Base-by-base conservation (phyloP, 2,329 filamentous ascomycete species). In the Microthyrium microscopicum region DNA sequence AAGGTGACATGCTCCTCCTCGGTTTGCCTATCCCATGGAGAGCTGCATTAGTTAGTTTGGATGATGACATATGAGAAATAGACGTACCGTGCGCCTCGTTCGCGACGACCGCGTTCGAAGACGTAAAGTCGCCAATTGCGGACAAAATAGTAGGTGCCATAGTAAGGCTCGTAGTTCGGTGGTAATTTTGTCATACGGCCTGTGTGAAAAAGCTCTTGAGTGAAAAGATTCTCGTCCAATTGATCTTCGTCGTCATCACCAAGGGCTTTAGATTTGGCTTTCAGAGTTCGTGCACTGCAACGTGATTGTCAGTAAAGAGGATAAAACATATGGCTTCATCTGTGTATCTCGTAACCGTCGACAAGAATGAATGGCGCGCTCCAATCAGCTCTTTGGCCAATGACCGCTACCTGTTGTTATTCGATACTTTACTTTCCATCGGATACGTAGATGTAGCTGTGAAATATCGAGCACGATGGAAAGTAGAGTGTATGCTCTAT, bases 141-240 rank as follows among this genome's bases (percentile, higher is more conserved):
- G 40, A 50, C 58, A 41, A 68, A 60, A 24, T 42, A 47, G 38
- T 64, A 54, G 19, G 45, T 45, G 1, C 62, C 62, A 32, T 58
- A 59, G 37, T 62, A 60, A 1, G 63, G 63, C 37, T 64, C 60
- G 36, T 61, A 68, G 3, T 53, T 50, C 1, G 60, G 61, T 2
- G 64, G 64, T 3, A 58, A 52, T 4, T 56, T 56, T 21, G 60
- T 57, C 8, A 54, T 52, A 57, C 59, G 65, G 37, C 57, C 58
- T 42, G 59, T 65, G 40, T 66, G 61, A 45, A 67, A 61, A 29
- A 64, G 53, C 3, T 55, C 57, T 8, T 52, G 45, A 13, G 56
- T 50, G 28, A 53, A 52, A 4, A 57, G 32, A n/a, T 54, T 50
- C 8, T 56, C 46, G 3, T 50, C 49, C 3, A 47, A 47, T 22